These are phyloP conservation scores for Coccomyxa sp. DNA, from an alignment of 139 green algal species.

Conservation along the genomic window DNA sequence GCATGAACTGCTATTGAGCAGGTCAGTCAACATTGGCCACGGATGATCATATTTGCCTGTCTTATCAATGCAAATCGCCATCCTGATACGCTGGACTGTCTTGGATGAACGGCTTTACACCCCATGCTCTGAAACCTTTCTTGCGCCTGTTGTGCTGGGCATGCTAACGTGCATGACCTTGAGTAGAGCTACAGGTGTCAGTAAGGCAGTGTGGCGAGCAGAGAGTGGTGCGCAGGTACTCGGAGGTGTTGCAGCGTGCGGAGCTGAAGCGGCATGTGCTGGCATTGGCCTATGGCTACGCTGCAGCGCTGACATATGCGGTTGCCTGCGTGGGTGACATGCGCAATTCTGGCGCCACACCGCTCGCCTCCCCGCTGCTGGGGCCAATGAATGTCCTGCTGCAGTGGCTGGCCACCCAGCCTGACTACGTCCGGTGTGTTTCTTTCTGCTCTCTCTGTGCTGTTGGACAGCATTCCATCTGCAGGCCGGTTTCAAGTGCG, in stretches of 20 bases:
- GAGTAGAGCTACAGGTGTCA: neutral
- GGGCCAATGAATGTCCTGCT: conserved; percentile 16
- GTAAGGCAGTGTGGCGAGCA: neutral
- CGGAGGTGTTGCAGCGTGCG: conserved; percentile 9
- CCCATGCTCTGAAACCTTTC: neutral
- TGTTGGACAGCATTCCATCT: neutral
- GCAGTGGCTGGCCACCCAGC: conserved; percentile 19
- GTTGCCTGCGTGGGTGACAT: neutral
- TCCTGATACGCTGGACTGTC: too few species aligned
- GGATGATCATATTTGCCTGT: too few species aligned
- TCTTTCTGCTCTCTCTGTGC: neutral
- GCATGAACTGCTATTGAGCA: too few species aligned
- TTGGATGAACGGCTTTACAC: too few species aligned
- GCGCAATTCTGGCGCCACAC: neutral
- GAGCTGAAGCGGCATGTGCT: conserved; percentile 17
- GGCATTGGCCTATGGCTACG: neutral
- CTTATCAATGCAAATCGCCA: too few species aligned
- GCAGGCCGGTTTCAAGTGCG: neutral
- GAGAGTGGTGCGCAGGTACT: conserved; percentile 1
- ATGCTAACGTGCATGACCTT: neutral
- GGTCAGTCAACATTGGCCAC: too few species aligned
- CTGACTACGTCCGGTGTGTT: neutral
- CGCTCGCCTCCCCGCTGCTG: conserved; percentile 7
- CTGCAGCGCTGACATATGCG: neutral
- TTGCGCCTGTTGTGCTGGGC: neutral